Conservation (phyloP, 305 asterid genomes). For the Solanum aculeatissimum region DNA sequence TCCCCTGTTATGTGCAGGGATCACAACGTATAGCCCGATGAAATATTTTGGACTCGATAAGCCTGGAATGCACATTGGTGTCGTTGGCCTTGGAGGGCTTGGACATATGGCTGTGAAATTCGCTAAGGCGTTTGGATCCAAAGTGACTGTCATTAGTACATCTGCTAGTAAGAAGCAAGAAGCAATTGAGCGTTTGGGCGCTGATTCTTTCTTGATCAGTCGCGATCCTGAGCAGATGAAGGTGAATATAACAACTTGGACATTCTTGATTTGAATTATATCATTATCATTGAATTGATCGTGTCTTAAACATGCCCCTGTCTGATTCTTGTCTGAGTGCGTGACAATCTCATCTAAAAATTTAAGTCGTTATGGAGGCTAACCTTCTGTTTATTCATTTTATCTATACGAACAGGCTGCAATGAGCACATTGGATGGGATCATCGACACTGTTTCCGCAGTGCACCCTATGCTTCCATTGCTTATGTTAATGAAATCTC, state of each 20-base stretch:
- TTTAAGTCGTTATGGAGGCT: background rate
- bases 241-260: background rate
- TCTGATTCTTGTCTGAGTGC: background rate
- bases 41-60: background rate
- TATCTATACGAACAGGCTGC: background rate
- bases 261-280: too few species aligned
- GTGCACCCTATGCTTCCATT: background rate
- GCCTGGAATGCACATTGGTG: constrained; percentile 5
- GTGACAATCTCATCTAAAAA: background rate
- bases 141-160: constrained; percentile 4
- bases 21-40: background rate
- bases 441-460: background rate
- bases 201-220: background rate
- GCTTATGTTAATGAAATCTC: background rate
- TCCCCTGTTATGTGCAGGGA: constrained; percentile 1
- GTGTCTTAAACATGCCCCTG: background rate
- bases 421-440: constrained; percentile 2
- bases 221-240: background rate
- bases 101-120: constrained; percentile 2
- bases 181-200: background rate
- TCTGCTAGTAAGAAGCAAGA: background rate
- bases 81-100: constrained; percentile 3
- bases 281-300: too few species aligned
- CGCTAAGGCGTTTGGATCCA: background rate
- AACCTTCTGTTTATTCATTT: background rate